Evolutionary conservation across 2,329 filamentous ascomycete genomes (phyloP).

Genomic region (Diaporthe aspalathi): DNA sequence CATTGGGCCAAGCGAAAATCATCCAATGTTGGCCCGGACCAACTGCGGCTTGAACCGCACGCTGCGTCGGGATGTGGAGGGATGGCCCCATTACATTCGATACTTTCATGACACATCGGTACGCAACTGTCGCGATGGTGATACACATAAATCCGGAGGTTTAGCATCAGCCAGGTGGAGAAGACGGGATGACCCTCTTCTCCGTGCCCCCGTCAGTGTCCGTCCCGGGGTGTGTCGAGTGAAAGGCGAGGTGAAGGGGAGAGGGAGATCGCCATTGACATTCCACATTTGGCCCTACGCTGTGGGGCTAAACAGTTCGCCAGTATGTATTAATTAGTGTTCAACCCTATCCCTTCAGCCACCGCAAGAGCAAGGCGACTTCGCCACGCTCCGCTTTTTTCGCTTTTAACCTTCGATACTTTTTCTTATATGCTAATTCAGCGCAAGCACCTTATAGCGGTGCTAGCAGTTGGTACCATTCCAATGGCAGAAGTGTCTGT

Average conservation of each 20-base stretch:
- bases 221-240: too few relatives aligned
- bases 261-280: not conserved
- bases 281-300: not conserved
- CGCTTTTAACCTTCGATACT: too few relatives aligned
- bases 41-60: too few relatives aligned
- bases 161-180: conserved; percentile 4
- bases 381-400: too few relatives aligned
- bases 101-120: not conserved
- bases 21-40: too few relatives aligned
- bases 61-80: conserved; percentile 11
- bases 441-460: too few relatives aligned
- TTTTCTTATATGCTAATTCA: too few relatives aligned
- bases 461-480: too few relatives aligned
- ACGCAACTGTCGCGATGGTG: not conserved
- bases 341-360: too few relatives aligned
- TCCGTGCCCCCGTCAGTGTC: not conserved
- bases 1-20: not conserved
- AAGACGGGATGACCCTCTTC: conserved; percentile 6
- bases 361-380: too few relatives aligned
- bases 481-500: too few relatives aligned
- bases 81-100: not conserved
- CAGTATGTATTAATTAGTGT: too few relatives aligned
- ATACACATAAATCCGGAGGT: not conserved
- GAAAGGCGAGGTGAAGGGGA: not conserved
- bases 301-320: not conserved